Conservation (phyloP, 305 asterid species). For the Solanum chacoense region DNA sequence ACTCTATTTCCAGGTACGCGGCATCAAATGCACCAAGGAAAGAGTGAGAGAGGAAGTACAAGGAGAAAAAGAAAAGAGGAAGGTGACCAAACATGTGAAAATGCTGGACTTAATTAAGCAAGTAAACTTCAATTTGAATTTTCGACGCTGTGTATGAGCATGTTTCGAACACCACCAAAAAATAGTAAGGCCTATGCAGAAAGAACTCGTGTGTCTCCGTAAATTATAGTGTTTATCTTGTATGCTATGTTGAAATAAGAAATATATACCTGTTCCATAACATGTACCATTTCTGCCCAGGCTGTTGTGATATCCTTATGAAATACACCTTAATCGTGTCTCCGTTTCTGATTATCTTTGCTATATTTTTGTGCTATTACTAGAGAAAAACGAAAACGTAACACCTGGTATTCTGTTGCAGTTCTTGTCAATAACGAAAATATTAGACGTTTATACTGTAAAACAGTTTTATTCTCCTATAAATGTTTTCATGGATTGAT, state of each 20-base stretch:
- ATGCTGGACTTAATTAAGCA: not conserved
- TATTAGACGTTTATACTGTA: not conserved
- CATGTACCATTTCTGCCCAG: not conserved
- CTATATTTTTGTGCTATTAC: not conserved
- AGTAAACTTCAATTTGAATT: not conserved
- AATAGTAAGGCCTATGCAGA: not conserved
- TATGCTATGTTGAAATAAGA: not conserved
- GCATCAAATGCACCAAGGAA: not conserved
- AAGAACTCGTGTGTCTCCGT: not conserved
- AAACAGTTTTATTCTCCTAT: not conserved
- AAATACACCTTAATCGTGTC: not conserved
- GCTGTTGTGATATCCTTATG: not conserved
- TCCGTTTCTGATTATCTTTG: not conserved
- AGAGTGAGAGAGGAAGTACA: not conserved
- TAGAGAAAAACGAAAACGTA: not conserved
- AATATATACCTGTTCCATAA: not conserved
- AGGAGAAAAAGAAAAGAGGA: not conserved
- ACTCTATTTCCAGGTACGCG: not conserved
- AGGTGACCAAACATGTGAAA: not conserved
- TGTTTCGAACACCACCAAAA: not conserved
- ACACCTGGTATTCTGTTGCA: not conserved
- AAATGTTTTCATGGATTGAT: not conserved
- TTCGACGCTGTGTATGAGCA: not conserved
- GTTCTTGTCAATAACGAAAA: not conserved
- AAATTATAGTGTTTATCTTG: not conserved